These are phyloP conservation scores for Leccinellum luteum DNA, from an alignment of 768 basidiomycete species.

Conservation along the genomic window DNA sequence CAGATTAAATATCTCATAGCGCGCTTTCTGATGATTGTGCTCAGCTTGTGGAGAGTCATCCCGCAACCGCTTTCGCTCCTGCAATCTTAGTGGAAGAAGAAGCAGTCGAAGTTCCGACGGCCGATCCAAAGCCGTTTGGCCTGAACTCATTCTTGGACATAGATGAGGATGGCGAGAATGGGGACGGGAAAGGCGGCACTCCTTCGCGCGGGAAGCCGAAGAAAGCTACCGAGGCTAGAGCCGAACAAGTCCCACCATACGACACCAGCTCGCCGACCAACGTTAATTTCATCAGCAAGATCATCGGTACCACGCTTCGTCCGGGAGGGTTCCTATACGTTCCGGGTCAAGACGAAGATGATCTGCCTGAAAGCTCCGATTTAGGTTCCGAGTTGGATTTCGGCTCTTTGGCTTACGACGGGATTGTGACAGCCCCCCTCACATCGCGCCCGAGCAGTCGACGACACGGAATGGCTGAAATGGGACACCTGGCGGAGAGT, in stretches of 20 bases:
- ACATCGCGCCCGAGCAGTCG: not conserved
- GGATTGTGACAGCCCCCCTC: not conserved
- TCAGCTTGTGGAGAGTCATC: constrained; percentile 17
- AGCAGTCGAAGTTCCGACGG: not conserved
- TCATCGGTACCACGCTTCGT: constrained; percentile 15
- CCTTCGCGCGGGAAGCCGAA: not conserved
- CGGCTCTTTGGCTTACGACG: not conserved
- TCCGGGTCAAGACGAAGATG: not conserved
- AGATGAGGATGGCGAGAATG: constrained; percentile 1
- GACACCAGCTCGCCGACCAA: constrained; percentile 3
- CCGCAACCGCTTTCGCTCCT: constrained; percentile 13
- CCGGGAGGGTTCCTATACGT: constrained; percentile 13
- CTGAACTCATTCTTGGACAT: constrained; percentile 16
- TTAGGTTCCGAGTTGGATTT: not conserved
- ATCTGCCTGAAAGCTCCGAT: not conserved
- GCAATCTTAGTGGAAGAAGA: constrained; percentile 23
- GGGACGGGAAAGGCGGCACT: not conserved
- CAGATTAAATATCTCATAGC: not conserved
- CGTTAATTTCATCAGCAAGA: constrained; percentile 9
- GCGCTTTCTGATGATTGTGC: not conserved
- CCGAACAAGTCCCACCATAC: constrained; percentile 10
- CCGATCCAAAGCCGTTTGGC: constrained; percentile 5
- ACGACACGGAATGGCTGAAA: constrained; percentile 11
- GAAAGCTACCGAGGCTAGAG: not conserved
- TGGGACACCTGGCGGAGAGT: not conserved